phyloP scores from a whole-genome alignment of 1,284 basidiomycete genomes.

The Microbotryomycetes sp. region DNA sequence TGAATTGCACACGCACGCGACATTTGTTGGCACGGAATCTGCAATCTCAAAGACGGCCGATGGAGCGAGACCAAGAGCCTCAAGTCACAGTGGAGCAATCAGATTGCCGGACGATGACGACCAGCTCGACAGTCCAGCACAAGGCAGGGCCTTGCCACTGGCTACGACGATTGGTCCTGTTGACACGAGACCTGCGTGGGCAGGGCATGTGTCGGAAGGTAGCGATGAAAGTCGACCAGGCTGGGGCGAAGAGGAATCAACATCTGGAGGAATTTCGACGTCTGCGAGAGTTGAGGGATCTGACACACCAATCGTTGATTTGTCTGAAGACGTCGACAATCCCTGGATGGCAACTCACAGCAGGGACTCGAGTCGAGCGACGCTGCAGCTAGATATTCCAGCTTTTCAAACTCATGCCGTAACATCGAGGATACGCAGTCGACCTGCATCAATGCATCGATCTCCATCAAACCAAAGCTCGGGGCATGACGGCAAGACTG shows the following conservation, averaged over 20 bases:
- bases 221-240: not conserved
- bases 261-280: not conserved
- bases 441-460: not conserved
- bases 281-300: conserved; percentile 13
- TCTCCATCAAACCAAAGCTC: not conserved
- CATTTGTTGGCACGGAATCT: not conserved
- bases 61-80: not conserved
- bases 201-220: not conserved
- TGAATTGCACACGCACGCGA: conserved; percentile 11
- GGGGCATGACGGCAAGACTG: not conserved
- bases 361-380: not conserved
- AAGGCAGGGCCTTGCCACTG: not conserved
- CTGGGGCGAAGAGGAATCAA: conserved; percentile 1
- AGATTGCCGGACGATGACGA: not conserved
- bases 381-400: conserved; percentile 4
- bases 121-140: not conserved
- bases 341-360: conserved; percentile 27
- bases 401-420: not conserved
- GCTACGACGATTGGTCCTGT: not conserved
- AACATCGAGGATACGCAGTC: not conserved
- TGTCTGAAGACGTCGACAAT: conserved; percentile 28
- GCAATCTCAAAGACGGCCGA: not conserved
- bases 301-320: conserved; percentile 9
- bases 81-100: conserved; percentile 7
- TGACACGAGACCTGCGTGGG: conserved; percentile 1